Percentiles rank a stretch among this genome's conserved stretches.
phyloP scores from a whole-genome alignment of 805 yeast genomes.

The Komagataella phaffii region DNA sequence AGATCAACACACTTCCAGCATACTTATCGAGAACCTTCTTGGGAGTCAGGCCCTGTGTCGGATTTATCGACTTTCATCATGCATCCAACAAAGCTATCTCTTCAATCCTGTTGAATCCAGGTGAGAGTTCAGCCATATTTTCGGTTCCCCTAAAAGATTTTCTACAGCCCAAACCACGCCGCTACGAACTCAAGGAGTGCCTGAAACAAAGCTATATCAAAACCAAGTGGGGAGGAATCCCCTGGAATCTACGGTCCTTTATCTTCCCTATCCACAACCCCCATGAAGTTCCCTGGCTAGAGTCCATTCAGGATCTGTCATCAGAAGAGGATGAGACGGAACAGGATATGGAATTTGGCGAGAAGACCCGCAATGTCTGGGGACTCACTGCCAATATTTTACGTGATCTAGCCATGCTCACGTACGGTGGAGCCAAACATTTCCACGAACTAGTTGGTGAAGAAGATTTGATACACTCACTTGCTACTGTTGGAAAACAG shows the following conservation, averaged over 20 bases:
- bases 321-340: constrained; percentile 35
- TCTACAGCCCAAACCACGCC: constrained; percentile 18
- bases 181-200: constrained; percentile 17
- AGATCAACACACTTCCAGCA: constrained; percentile 54
- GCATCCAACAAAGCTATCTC: constrained; percentile 16
- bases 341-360: constrained; percentile 23
- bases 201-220: constrained; percentile 18
- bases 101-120: constrained; percentile 47
- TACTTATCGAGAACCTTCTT: constrained; percentile 72
- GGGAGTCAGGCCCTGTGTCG: constrained; percentile 74
- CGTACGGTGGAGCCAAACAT: constrained; percentile 24
- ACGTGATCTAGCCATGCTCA: constrained; percentile 53
- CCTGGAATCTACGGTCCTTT: constrained; percentile 51
- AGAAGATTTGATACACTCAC: constrained; percentile 49
- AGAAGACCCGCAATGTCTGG: constrained; percentile 59
- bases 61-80: constrained; percentile 32
- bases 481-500: constrained; percentile 40
- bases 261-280: constrained; percentile 41
- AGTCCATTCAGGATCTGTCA: constrained; percentile 44
- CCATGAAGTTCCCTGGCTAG: constrained; percentile 52
- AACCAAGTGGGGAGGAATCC: constrained; percentile 60
- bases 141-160: constrained; percentile 60
- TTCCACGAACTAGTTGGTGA: constrained; percentile 33
- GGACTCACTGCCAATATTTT: constrained; percentile 71
- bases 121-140: constrained; percentile 61